Percentiles rank a stretch among this genome's conserved stretches.
Conservation (phyloP, 2,329 filamentous ascomycete species). For the Cercospora zeae-maydis region DNA sequence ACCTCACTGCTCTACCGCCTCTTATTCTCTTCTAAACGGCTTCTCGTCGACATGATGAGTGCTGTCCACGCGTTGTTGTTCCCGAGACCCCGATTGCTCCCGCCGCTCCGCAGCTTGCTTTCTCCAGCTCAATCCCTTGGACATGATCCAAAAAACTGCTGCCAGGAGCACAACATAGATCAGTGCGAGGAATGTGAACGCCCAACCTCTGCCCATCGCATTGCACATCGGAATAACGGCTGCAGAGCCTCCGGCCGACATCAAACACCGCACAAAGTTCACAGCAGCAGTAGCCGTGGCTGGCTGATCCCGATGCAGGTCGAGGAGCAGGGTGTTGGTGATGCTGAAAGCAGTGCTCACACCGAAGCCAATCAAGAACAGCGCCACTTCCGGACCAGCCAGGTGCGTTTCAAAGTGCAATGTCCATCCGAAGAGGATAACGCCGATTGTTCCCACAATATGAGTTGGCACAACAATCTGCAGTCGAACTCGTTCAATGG, state of each 20-base stretch:
- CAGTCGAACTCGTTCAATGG: conserved; percentile 48
- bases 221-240: conserved; percentile 36
- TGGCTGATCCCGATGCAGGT: conserved; percentile 41
- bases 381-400: conserved; percentile 45
- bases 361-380: conserved; percentile 40
- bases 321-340: conserved; percentile 47
- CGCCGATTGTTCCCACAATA: conserved; percentile 33
- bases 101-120: conserved; percentile 23
- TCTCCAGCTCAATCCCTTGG: conserved; percentile 24
- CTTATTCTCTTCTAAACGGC: background rate
- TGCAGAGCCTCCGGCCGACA: conserved; percentile 43
- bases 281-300: conserved; percentile 45
- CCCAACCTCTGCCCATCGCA: conserved; percentile 42
- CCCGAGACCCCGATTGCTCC: conserved; percentile 8
- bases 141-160: conserved; percentile 27
- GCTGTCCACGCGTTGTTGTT: background rate
- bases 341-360: conserved; percentile 41
- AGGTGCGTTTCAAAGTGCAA: conserved; percentile 38
- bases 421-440: conserved; percentile 45
- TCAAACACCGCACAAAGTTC: conserved; percentile 44
- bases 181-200: conserved; percentile 41
- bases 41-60: conserved; percentile 11
- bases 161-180: conserved; percentile 24
- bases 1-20: too few relatives aligned
- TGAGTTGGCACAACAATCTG: conserved; percentile 41